Percentiles rank a stretch among this genome's conserved stretches.
These are phyloP conservation scores for Moelleriella libera DNA, from an alignment of 2,329 filamentous ascomycete genomes.

Conservation along the genomic window DNA sequence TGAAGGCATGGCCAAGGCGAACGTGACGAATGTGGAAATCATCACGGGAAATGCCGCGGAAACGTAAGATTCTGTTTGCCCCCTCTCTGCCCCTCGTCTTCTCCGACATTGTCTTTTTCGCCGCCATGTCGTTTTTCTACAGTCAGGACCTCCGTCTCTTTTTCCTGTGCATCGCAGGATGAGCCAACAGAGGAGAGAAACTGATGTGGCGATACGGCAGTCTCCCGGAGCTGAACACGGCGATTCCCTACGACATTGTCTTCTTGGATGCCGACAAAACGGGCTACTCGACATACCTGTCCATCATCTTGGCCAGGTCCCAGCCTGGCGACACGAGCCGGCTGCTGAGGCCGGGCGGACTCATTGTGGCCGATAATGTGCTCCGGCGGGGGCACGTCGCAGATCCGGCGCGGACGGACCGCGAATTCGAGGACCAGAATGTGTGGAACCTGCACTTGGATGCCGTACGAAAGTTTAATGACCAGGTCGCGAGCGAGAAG, in stretches of 20 bases:
- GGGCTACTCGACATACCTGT: slow-evolving; percentile 34
- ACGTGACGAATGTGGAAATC: slow-evolving; percentile 30
- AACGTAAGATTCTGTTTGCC: slow-evolving; percentile 22
- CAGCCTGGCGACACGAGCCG: slow-evolving; percentile 19
- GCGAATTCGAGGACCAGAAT: slow-evolving; percentile 1
- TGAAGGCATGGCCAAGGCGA: slow-evolving; percentile 22
- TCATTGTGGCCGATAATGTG: slow-evolving; percentile 41
- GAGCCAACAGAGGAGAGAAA: neutral
- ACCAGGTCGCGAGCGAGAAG: slow-evolving; percentile 13
- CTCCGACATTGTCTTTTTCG: no score
- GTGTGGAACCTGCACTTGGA: slow-evolving; percentile 9
- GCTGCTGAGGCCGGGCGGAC: slow-evolving; percentile 31
- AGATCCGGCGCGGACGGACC: slow-evolving; percentile 8
- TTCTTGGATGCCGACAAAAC: slow-evolving; percentile 41
- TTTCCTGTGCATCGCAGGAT: neutral
- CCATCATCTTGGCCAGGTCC: slow-evolving; percentile 28
- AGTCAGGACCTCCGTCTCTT: neutral
- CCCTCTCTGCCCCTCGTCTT: neutral
- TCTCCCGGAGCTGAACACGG: slow-evolving; percentile 14
- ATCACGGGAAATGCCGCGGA: slow-evolving; percentile 30
- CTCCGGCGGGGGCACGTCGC: slow-evolving; percentile 34
- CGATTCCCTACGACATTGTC: slow-evolving; percentile 33
- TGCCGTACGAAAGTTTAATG: slow-evolving; percentile 20
- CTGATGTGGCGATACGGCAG: slow-evolving; percentile 9
- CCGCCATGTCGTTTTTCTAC: neutral